phyloP scores from a whole-genome alignment of 768 basidiomycete genomes.

The Mycena venus region DNA sequence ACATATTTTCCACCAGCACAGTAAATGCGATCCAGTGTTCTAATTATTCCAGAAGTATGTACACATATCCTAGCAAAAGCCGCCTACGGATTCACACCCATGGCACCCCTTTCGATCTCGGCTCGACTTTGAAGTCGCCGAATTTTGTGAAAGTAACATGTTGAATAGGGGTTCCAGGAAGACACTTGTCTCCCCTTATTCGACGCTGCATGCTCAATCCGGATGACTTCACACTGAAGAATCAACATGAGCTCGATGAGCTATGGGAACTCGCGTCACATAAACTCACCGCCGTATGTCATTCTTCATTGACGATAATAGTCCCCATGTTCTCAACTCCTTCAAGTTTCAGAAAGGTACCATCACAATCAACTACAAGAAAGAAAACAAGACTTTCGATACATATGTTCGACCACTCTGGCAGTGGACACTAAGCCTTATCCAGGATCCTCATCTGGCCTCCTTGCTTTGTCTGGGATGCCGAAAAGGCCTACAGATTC shows the following conservation, averaged over 20 bases:
- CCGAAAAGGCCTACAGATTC: constrained; percentile 45
- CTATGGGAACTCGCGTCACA: constrained; percentile 14
- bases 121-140: constrained; percentile 6
- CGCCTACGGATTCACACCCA: too few species aligned
- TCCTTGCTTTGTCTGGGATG: too few species aligned
- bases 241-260: too few species aligned
- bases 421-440: too few species aligned
- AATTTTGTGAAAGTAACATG: constrained; percentile 4
- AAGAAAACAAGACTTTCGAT: constrained; percentile 22
- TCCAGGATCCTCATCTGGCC: too few species aligned
- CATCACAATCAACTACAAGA: constrained; percentile 34
- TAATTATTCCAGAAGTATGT: too few species aligned
- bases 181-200: background rate
- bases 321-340: background rate
- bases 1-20: constrained; percentile 18
- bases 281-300: constrained; percentile 5
- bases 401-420: constrained; percentile 33
- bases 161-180: too few species aligned
- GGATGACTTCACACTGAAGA: background rate
- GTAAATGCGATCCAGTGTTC: background rate
- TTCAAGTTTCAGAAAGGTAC: background rate
- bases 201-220: background rate
- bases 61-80: too few species aligned
- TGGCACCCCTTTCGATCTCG: constrained; percentile 11
- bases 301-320: background rate